Base-by-base conservation (phyloP, 169 alveolate genomes). In the Plasmodium coatneyi region DNA sequence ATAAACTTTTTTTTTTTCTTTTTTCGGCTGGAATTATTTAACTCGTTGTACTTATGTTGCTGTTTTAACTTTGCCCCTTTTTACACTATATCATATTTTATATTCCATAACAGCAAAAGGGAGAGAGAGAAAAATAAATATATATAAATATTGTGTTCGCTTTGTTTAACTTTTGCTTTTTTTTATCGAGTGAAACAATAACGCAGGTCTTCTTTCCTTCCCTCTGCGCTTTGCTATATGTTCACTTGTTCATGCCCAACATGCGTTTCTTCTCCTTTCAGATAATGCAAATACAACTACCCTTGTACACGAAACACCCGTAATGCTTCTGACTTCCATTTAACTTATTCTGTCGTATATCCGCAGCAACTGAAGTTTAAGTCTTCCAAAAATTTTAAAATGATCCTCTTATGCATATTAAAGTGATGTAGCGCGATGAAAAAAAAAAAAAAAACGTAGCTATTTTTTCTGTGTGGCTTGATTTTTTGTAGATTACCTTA, bases 351-450 rank as follows among this genome's bases (percentile, higher is more conserved):
- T 34, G 78, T 19, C 28, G 43, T 36, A 52, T 30, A 76, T 70
- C 84, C 76, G 30, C 80, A 89, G 66, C 78, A 80, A 41, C 90
- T 28, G 46, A 80, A 80, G 82, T 89, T 79, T 89, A 80, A 79
- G 87, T 72, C 94, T 89, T 89, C 94, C 36, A 78, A 89, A 80
- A 43, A 71, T 36, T 16, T 89, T 34, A 72, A 72, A n/a, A 89
- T 89, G 30, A 49, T 80, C 87, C 74, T 84, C 32, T 87, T 89
- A 80, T 89, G 94, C 94, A 89, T 89, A 89, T 89, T 89, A 89
- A 49, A 66, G 76, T 66, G 36, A 25, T 66, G 76, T 66, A 2
- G 36, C 41, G 76, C 12, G 36, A 66, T 5, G 22, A 66, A 66
- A 66, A 22, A 66, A 60, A 60, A 28, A 19, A 19, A 66, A 66